Percentiles rank a stretch among this genome's conserved stretches.
phyloP scores from a whole-genome alignment of 352 stramenopile species.

The Phytophthora ramorum region DNA sequence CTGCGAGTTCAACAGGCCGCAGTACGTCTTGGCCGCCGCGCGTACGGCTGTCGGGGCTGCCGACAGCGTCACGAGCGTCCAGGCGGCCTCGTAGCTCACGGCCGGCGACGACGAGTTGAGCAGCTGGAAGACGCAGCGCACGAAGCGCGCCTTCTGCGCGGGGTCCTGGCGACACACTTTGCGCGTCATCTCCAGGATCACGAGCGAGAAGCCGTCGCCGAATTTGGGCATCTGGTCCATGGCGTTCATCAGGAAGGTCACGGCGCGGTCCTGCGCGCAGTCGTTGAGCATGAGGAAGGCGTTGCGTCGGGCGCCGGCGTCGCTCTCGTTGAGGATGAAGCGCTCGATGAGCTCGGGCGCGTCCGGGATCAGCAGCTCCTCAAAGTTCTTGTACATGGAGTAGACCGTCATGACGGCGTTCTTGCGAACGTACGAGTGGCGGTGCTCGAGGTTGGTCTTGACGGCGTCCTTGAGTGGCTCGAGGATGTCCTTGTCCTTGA shows the following conservation, averaged over 20 bases:
- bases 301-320: slow-evolving; percentile 95
- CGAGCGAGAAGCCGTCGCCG: slow-evolving; percentile 98
- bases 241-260: slow-evolving; percentile 98
- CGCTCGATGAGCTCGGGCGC: slow-evolving; percentile 97
- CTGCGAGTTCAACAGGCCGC: slow-evolving; percentile 96
- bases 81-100: slow-evolving; percentile 98
- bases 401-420: slow-evolving; percentile 99
- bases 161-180: slow-evolving; percentile 98
- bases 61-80: slow-evolving; percentile 98
- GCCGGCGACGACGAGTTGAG: slow-evolving; percentile 93
- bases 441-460: slow-evolving; percentile 98
- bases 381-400: slow-evolving; percentile 97
- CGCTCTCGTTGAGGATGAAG: slow-evolving; percentile 95
- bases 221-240: slow-evolving; percentile 96
- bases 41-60: slow-evolving; percentile 98
- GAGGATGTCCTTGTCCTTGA: slow-evolving; percentile 97
- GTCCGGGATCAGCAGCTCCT: slow-evolving; percentile 96
- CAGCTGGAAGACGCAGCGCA: slow-evolving; percentile 98
- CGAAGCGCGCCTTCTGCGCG: slow-evolving; percentile 98
- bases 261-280: slow-evolving; percentile 96
- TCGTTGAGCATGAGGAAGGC: slow-evolving; percentile 99
- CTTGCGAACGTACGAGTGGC: slow-evolving; percentile 98
- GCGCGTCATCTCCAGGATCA: slow-evolving; percentile 98
- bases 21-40: slow-evolving; percentile 97
- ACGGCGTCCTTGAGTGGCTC: slow-evolving; percentile 91